phyloP scores from a whole-genome alignment of 306 rosid genomes.

The Ammopiptanthus mongolicus region DNA sequence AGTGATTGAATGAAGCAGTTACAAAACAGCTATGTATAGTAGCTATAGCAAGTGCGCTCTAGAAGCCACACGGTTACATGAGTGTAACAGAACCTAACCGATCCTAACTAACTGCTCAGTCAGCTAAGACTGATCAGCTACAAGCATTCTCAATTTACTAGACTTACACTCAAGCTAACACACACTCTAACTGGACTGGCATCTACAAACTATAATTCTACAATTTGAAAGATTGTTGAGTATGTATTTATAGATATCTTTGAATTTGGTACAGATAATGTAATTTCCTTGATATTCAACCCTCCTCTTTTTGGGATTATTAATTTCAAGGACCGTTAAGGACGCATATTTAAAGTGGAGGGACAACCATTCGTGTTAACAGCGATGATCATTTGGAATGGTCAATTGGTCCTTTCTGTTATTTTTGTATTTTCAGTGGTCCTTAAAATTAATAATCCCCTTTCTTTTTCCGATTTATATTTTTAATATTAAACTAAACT shows the following conservation, averaged over 20 bases:
- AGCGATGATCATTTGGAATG: background rate
- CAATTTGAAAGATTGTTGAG: background rate
- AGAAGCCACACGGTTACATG: no score
- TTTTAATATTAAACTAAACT: background rate
- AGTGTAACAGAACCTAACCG: no score
- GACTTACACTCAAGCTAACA: no score
- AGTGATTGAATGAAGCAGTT: no score
- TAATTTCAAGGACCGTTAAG: background rate
- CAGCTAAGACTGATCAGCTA: no score
- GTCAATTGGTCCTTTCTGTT: background rate
- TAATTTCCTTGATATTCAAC: background rate
- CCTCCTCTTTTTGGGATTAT: background rate
- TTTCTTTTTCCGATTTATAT: background rate
- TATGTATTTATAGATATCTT: constrained; percentile 1
- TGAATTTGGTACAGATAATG: background rate
- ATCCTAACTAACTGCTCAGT: no score
- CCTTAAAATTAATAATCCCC: background rate
- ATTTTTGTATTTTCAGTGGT: background rate
- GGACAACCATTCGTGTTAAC: background rate
- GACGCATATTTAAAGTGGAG: background rate
- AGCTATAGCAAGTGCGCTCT: no score
- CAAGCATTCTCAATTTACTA: no score
- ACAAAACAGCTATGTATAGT: no score
- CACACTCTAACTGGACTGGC: constrained; percentile 12
- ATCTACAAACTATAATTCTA: constrained; percentile 8